A percentile compares a stretch with the other conserved stretches of the same genome.
Evolutionary conservation across 495 filamentous ascomycete genomes (phyloP).

Genomic region (Penicillium goetzii): DNA sequence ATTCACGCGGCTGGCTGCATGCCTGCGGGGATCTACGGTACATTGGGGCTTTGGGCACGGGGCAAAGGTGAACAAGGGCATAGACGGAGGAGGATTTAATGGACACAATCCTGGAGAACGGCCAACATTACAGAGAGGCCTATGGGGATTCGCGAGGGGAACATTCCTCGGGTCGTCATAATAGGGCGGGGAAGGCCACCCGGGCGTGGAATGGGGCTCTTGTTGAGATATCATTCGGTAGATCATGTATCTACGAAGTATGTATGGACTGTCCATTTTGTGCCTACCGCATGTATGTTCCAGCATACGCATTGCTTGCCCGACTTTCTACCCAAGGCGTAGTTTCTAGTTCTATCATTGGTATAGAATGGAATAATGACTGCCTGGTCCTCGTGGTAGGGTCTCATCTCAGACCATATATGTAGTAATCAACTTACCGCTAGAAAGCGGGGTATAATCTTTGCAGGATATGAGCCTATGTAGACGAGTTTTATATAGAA

Average conservation of each 20-base stretch:
- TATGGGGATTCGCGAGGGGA: background rate
- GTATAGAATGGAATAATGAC: background rate
- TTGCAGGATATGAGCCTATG: background rate
- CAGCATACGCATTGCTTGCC: background rate
- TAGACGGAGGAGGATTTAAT: slow-evolving; percentile 4
- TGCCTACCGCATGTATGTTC: background rate
- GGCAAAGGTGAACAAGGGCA: background rate
- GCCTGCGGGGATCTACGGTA: slow-evolving; percentile 13
- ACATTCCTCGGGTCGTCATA: slow-evolving; percentile 13
- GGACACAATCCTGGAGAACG: background rate
- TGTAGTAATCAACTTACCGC: background rate
- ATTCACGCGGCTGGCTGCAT: slow-evolving; percentile 16
- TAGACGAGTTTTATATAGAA: background rate
- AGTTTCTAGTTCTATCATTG: background rate
- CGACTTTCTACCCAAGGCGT: background rate
- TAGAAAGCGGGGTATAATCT: background rate
- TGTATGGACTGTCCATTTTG: background rate
- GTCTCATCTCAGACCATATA: too few species aligned
- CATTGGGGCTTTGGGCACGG: slow-evolving; percentile 13
- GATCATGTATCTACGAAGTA: background rate
- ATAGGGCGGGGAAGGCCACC: slow-evolving; percentile 1
- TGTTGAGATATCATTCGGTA: background rate
- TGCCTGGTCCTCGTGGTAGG: too few species aligned
- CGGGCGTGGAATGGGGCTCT: slow-evolving; percentile 14
- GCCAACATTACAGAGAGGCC: background rate